Evolutionary conservation across 2,329 filamentous ascomycete genomes (phyloP).

Genomic region (Cephalotrichum gorgonifer): DNA sequence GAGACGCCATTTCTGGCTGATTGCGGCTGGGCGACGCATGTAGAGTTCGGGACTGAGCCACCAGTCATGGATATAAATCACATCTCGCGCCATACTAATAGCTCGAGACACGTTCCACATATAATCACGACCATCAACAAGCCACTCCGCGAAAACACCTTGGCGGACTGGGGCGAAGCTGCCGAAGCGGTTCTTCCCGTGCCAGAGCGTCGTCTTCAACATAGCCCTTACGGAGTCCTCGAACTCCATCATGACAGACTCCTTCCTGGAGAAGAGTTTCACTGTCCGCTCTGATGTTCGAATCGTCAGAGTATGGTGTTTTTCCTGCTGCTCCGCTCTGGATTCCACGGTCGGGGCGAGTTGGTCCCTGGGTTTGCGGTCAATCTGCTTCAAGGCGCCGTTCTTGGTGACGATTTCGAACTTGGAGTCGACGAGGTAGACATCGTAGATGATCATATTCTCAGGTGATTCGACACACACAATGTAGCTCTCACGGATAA

Average conservation of each 20-base stretch:
- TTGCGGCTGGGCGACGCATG: constrained; percentile 83
- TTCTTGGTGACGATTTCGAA: constrained; percentile 75
- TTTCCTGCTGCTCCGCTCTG: constrained; percentile 13
- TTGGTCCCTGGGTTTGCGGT: constrained; percentile 44
- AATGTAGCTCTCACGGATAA: constrained; percentile 95
- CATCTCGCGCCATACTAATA: constrained; percentile 93
- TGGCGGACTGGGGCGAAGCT: constrained; percentile 87
- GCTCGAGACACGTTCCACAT: constrained; percentile 99
- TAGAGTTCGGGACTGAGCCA: constrained; percentile 96
- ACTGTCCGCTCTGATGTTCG: constrained; percentile 86
- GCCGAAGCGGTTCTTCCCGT: constrained; percentile 72
- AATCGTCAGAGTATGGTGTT: constrained; percentile 82
- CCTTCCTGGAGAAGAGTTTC: constrained; percentile 82
- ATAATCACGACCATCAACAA: constrained; percentile 93
- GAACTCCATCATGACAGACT: constrained; percentile 82
- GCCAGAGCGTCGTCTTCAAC: constrained; percentile 74
- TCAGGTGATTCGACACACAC: constrained; percentile 98
- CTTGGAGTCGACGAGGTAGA: constrained; percentile 87
- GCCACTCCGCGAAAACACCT: constrained; percentile 86
- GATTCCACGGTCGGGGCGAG: constrained; percentile 2
- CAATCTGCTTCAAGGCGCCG: constrained; percentile 40
- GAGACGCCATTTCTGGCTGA: constrained; percentile 95
- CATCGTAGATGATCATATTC: constrained; percentile 97
- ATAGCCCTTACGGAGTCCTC: constrained; percentile 87
- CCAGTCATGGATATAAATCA: constrained; percentile 99